Evolutionary conservation across 805 yeast genomes (phyloP).

Genomic region (Barnettozyma siamensis): DNA sequence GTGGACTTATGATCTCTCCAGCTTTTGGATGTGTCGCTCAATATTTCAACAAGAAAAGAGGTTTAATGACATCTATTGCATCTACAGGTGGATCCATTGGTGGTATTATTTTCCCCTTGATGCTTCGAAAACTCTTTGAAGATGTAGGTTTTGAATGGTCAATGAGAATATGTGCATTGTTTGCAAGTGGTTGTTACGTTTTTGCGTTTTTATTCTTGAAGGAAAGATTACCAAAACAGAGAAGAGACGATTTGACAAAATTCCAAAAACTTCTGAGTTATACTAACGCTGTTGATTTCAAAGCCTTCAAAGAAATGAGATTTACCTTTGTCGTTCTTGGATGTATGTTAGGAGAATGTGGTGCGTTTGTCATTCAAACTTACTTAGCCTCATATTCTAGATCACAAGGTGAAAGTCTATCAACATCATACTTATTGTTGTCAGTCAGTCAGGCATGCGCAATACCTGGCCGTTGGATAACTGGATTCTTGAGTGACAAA

Average conservation of each 20-base stretch:
- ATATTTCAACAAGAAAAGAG: slow-evolving; percentile 56
- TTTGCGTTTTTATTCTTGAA: slow-evolving; percentile 31
- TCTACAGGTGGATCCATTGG: slow-evolving; percentile 50
- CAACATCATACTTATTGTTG: slow-evolving; percentile 39
- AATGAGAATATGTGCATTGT: slow-evolving; percentile 43
- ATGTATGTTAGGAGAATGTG: slow-evolving; percentile 42
- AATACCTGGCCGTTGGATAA: slow-evolving; percentile 39
- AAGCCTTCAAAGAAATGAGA: slow-evolving; percentile 38
- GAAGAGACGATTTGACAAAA: slow-evolving; percentile 20
- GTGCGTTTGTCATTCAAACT: slow-evolving; percentile 40
- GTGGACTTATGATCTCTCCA: slow-evolving; percentile 52
- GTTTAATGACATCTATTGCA: slow-evolving; percentile 44
- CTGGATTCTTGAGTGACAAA: slow-evolving; percentile 38
- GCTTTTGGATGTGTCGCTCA: slow-evolving; percentile 55
- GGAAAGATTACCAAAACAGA: slow-evolving; percentile 35
- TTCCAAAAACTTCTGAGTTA: slow-evolving; percentile 24
- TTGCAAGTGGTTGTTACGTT: slow-evolving; percentile 32
- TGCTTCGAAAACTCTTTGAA: slow-evolving; percentile 40
- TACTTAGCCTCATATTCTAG: slow-evolving; percentile 47
- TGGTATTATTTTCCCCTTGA: slow-evolving; percentile 48
- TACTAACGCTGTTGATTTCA: slow-evolving; percentile 26
- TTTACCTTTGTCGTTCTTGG: slow-evolving; percentile 39
- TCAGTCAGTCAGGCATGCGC: slow-evolving; percentile 39
- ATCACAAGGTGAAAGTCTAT: slow-evolving; percentile 35
- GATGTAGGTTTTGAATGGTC: slow-evolving; percentile 53